Evolutionary conservation across 192 early-diverging fungal genomes (phyloP).

Genomic region (Gorgonomyces haynaldii): DNA sequence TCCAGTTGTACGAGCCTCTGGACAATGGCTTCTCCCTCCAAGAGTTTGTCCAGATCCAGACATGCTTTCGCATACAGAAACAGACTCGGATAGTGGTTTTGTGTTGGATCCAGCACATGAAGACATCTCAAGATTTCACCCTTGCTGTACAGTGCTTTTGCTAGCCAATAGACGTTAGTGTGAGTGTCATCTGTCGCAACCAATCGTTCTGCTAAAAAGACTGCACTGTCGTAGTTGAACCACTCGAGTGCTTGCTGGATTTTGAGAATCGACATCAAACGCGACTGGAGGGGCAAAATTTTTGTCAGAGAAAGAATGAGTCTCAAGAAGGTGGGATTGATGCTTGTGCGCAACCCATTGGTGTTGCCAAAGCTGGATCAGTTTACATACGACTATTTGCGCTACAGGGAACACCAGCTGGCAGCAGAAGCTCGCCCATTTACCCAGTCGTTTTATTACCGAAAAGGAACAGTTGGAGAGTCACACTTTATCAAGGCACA

Average conservation of each 20-base stretch:
- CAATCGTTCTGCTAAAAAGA: constrained; percentile 31
- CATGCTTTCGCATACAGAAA: constrained; percentile 18
- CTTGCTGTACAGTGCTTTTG: constrained; percentile 12
- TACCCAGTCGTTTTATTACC: constrained; percentile 62
- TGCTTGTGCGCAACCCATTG: constrained; percentile 60
- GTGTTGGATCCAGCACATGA: constrained; percentile 7
- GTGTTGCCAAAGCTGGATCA: constrained; percentile 46
- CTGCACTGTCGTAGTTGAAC: constrained; percentile 17
- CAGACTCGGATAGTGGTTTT: not conserved
- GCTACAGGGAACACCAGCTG: constrained; percentile 53
- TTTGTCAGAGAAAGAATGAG: too few species aligned
- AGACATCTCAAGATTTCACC: constrained; percentile 1
- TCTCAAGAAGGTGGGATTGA: constrained; percentile 44
- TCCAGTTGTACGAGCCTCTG: too few species aligned
- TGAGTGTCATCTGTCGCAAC: constrained; percentile 1
- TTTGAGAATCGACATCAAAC: too few species aligned
- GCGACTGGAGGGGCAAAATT: too few species aligned
- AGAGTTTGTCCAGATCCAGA: constrained; percentile 12
- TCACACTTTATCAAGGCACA: constrained; percentile 38
- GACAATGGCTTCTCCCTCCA: constrained; percentile 7
- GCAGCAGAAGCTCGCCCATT: constrained; percentile 41
- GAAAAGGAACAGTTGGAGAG: constrained; percentile 63
- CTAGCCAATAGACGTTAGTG: constrained; percentile 12
- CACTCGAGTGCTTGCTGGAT: constrained; percentile 2
- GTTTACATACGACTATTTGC: constrained; percentile 60